Percentiles rank a stretch among this genome's conserved stretches.
Conservation (phyloP, 2,329 filamentous ascomycete genomes). For the Didymella segeticola region DNA sequence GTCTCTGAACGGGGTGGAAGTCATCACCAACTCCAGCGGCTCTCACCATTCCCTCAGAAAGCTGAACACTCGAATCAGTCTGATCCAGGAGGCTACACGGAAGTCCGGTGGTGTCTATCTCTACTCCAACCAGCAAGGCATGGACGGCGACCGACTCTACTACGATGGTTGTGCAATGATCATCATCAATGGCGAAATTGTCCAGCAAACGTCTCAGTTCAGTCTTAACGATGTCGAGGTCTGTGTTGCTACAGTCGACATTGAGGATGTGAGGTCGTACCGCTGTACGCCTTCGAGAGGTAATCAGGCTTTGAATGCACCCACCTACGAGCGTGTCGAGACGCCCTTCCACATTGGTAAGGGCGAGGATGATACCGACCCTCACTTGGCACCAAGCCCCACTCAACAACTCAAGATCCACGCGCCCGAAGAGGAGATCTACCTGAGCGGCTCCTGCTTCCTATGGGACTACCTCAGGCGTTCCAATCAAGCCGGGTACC, state of each 20-base stretch:
- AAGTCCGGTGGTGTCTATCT: constrained; percentile 68
- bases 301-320: constrained; percentile 62
- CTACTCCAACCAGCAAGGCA: constrained; percentile 68
- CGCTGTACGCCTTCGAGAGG: constrained; percentile 63
- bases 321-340: constrained; percentile 56
- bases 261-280: constrained; percentile 72
- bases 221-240: constrained; percentile 62
- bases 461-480: constrained; percentile 69
- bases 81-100: constrained; percentile 71
- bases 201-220: constrained; percentile 73
- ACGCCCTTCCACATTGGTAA: constrained; percentile 55
- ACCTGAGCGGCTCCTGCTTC: constrained; percentile 69
- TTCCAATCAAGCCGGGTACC: constrained; percentile 60
- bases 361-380: constrained; percentile 53
- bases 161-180: constrained; percentile 66
- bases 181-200: constrained; percentile 65
- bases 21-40: constrained; percentile 71
- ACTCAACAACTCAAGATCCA: constrained; percentile 61
- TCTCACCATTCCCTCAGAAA: constrained; percentile 74
- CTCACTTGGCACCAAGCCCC: constrained; percentile 54
- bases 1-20: constrained; percentile 73
- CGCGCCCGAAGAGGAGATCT: constrained; percentile 68
- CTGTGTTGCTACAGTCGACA: constrained; percentile 62
- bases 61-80: constrained; percentile 66
- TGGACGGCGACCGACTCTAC: constrained; percentile 47